Evolutionary conservation across 345 rosid genomes (phyloP).

Genomic region (Lenwebbia sp.): DNA sequence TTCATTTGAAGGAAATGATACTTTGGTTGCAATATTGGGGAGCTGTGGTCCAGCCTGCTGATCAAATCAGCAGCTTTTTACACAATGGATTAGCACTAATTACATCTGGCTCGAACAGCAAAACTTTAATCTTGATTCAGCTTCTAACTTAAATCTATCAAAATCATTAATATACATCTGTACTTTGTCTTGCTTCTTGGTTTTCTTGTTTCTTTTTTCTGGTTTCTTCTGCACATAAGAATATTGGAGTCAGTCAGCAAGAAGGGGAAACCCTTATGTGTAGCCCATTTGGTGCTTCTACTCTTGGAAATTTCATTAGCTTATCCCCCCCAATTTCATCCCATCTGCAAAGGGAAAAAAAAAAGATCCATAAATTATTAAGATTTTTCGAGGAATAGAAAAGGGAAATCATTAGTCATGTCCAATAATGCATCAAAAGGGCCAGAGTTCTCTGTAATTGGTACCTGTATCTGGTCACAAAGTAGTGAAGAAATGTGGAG

Average conservation of each 20-base stretch:
- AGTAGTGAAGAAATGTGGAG: conserved; percentile 85
- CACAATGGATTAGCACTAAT: background rate
- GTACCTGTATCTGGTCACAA: conserved; percentile 78
- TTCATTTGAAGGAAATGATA: background rate
- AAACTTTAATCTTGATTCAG: background rate
- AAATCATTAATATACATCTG: background rate
- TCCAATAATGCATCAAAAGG: background rate
- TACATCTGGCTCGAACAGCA: background rate
- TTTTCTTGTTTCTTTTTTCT: background rate
- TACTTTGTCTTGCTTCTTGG: background rate
- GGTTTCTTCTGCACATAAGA: conserved; percentile 16
- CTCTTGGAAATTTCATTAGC: conserved; percentile 80
- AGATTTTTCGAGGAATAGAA: background rate
- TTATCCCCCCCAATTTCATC: conserved; percentile 68
- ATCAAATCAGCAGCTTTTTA: background rate
- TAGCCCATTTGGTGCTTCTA: conserved; percentile 83
- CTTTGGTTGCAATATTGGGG: background rate
- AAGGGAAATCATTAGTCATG: background rate
- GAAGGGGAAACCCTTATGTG: conserved; percentile 60
- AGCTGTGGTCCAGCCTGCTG: background rate
- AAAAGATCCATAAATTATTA: background rate
- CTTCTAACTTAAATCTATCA: background rate
- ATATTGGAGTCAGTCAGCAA: conserved; percentile 4
- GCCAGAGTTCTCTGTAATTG: background rate
- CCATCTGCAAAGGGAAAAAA: conserved; percentile 54